Evolutionary conservation across 164 flowering plant species (phyloP), one percentile per base, ranked within the genome.

Genomic region (Amborella trichopoda): DNA sequence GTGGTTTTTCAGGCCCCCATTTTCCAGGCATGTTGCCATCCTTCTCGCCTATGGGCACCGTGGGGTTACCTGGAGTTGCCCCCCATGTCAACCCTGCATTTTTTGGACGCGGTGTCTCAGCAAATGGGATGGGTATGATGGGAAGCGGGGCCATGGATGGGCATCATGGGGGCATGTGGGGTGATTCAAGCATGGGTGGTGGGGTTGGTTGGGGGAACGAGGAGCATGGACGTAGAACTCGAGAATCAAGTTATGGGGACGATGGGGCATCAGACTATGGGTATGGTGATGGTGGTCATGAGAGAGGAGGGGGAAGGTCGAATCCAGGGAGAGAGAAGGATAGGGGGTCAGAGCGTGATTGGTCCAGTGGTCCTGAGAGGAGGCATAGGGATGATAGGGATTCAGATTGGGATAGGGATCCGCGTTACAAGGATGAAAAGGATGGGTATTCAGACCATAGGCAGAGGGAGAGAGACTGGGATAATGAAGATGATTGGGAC

Each of bases 61-160:
- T 76, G 61, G 83, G 69, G 40, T 66, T 77, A 63, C 67, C 77
- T 28, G 81, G 83, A 28, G 88, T 80, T 36, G 79, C 88, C 11
- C 88, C 83, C 23, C 88, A 80, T 71, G 80, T 80, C 18, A 80
- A 80, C 55, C 88, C 88, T 19, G 88, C 83, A 28, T 80, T 80
- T 56, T 80, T 80, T 54, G 81, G 74, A 13, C 69, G 83, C 16
- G 88, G 83, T 38, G 63, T 80, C 70, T 38, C 68, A 47, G 56
- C 77, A 14, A 75, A 71, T 59, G 83, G 81, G 24, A 77, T 80
- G 83, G 76, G 71, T 25, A 77, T 80, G 76, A 75, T 80, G 83
- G 79, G 72, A 36, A 49, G 56, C 42, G 44, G 64, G 45, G 81
- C 77, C 25, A 77, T 80, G 76, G 88, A 71, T 19, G 87, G 72